These are phyloP conservation scores for Hymenoscyphus fraxineus DNA, from an alignment of 2,329 filamentous ascomycete species.

Conservation along the genomic window DNA sequence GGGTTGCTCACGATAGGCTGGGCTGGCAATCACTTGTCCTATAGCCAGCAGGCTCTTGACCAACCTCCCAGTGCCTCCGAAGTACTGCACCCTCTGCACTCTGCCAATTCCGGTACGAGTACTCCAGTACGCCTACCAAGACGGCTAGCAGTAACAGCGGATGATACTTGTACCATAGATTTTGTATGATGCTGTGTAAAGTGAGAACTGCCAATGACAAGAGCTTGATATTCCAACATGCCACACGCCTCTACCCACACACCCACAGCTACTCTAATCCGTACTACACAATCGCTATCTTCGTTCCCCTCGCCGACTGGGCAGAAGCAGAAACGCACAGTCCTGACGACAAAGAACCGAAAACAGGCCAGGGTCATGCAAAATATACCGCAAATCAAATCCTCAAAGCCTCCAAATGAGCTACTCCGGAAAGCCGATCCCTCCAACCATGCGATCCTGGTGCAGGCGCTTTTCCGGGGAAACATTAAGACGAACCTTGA, in stretches of 20 bases:
- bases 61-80: neutral
- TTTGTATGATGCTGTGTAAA: neutral
- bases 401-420: neutral
- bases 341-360: constrained; percentile 1
- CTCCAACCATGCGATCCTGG: neutral
- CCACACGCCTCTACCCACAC: constrained; percentile 3
- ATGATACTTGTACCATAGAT: neutral
- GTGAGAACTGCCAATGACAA: neutral
- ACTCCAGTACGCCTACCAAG: neutral
- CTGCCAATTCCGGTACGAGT: neutral
- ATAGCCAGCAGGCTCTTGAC: neutral
- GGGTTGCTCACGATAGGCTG: neutral
- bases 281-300: neutral
- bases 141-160: neutral
- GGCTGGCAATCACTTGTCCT: neutral
- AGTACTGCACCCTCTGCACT: neutral
- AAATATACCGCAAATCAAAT: constrained; percentile 13
- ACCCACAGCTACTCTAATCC: constrained; percentile 1
- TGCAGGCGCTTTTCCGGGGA: too few species aligned
- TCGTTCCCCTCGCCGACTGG: constrained; percentile 1
- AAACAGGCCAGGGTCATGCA: constrained; percentile 5
- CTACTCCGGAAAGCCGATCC: constrained; percentile 7
- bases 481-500: neutral
- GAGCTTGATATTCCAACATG: neutral
- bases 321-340: constrained; percentile 6